These are phyloP conservation scores for Kodamaea derodonti DNA, from an alignment of 1,139 yeast genomes.

Conservation along the genomic window DNA sequence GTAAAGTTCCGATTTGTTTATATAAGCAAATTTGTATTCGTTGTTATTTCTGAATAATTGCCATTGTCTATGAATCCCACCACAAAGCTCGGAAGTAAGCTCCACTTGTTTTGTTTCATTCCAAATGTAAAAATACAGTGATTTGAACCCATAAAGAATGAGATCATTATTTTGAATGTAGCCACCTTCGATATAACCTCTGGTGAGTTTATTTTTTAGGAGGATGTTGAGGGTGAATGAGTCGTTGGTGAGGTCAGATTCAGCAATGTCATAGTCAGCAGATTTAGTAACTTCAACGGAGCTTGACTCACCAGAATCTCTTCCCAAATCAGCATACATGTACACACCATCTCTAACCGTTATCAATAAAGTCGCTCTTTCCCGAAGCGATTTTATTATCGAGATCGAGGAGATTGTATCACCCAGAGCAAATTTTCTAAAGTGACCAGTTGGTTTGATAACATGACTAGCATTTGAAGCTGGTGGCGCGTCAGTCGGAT, in stretches of 20 bases:
- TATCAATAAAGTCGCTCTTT: slow-evolving; percentile 27
- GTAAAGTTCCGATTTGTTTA: slow-evolving; percentile 49
- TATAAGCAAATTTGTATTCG: slow-evolving; percentile 41
- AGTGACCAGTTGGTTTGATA: slow-evolving; percentile 24
- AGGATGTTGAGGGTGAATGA: slow-evolving; percentile 26
- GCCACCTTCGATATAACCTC: slow-evolving; percentile 81
- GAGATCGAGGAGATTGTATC: slow-evolving; percentile 67
- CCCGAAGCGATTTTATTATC: slow-evolving; percentile 23
- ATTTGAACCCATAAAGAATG: slow-evolving; percentile 75
- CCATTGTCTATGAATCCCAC: slow-evolving; percentile 92
- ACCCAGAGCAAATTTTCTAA: slow-evolving; percentile 61
- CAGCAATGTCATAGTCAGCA: background rate
- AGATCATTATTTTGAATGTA: slow-evolving; percentile 45
- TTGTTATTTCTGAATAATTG: slow-evolving; percentile 27
- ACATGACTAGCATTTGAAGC: no score
- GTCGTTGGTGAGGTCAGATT: slow-evolving; percentile 4
- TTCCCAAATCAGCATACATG: slow-evolving; percentile 28
- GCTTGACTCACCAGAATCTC: no score
- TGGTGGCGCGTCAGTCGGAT: slow-evolving; percentile 15
- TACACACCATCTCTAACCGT: slow-evolving; percentile 69
- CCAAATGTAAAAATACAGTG: slow-evolving; percentile 75
- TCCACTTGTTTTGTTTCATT: slow-evolving; percentile 78
- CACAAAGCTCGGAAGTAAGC: slow-evolving; percentile 69
- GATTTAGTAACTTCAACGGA: background rate
- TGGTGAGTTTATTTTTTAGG: slow-evolving; percentile 61